These are phyloP conservation scores for Sphagnum contortum DNA, from an alignment of 225 moss, liverwort and hornwort species.

Conservation along the genomic window DNA sequence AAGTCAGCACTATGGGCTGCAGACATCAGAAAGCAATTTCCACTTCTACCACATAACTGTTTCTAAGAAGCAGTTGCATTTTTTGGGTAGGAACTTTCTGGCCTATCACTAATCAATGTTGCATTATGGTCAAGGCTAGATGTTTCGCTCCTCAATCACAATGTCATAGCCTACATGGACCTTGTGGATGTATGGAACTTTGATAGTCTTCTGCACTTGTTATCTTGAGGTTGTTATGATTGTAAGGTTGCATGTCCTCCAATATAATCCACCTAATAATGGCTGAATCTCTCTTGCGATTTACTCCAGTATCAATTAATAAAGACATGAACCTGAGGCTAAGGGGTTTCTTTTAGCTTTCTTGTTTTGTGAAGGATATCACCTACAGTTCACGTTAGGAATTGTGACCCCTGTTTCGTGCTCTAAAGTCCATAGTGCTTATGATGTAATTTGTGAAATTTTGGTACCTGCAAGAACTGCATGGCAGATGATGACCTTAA, in stretches of 20 bases:
- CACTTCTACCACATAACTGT: constrained; percentile 70
- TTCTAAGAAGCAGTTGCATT: constrained; percentile 73
- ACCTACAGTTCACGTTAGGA: neutral
- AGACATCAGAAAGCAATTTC: constrained; percentile 87
- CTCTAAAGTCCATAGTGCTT: neutral
- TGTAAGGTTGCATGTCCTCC: neutral
- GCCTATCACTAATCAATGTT: constrained; percentile 59
- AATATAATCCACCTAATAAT: too few species aligned
- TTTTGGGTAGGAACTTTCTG: constrained; percentile 64
- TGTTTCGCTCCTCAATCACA: constrained; percentile 66
- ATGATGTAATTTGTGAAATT: neutral
- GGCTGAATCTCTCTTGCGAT: too few species aligned
- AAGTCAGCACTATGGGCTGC: constrained; percentile 16
- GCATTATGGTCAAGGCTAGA: constrained; percentile 53
- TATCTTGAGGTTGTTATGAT: neutral
- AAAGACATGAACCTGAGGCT: too few species aligned
- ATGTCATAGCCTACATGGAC: constrained; percentile 60
- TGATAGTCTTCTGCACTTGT: neutral
- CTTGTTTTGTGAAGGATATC: neutral
- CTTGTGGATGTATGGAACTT: neutral
- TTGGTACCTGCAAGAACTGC: constrained; percentile 53
- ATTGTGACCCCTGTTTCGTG: neutral
- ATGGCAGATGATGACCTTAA: constrained; percentile 66
- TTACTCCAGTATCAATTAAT: too few species aligned
- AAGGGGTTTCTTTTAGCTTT: neutral